Evolutionary conservation across 495 filamentous ascomycete genomes (phyloP).

Genomic region (Aspergillus homomorphus): DNA sequence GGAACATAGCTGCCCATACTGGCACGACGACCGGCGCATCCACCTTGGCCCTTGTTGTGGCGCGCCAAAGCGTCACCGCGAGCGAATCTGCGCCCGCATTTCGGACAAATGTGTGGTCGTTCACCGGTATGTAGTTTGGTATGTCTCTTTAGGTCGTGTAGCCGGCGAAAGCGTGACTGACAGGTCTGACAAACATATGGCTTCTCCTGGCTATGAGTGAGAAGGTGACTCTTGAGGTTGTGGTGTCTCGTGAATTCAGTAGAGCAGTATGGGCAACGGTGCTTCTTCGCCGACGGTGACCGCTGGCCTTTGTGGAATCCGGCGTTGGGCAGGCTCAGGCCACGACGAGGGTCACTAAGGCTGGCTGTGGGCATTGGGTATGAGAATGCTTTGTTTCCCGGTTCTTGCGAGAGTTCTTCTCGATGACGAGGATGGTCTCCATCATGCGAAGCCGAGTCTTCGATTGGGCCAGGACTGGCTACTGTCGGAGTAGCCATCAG

Average conservation of each 20-base stretch:
- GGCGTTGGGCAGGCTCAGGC: conserved; percentile 73
- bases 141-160: conserved; percentile 95
- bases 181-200: conserved; percentile 90
- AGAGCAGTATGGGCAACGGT: conserved; percentile 93
- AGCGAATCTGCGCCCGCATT: conserved; percentile 91
- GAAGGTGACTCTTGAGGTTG: conserved; percentile 97
- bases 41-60: conserved; percentile 93
- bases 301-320: conserved; percentile 59
- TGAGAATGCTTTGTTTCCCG: conserved; percentile 50
- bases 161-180: conserved; percentile 80
- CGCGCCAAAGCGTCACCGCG: conserved; percentile 91
- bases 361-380: conserved; percentile 49
- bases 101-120: conserved; percentile 88
- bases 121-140: conserved; percentile 96
- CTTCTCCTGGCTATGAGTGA: conserved; percentile 98
- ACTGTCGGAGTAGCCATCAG: conserved; percentile 44
- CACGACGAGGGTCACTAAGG: conserved; percentile 53
- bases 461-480: conserved; percentile 47
- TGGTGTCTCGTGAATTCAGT: conserved; percentile 98
- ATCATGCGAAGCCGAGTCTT: conserved; percentile 44
- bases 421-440: conserved; percentile 38
- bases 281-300: conserved; percentile 80
- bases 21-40: conserved; percentile 84
- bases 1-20: conserved; percentile 83
- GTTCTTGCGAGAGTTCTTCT: conserved; percentile 41